phyloP scores from a whole-genome alignment of 2,329 filamentous ascomycete genomes.

The Penicillium vulpinum region DNA sequence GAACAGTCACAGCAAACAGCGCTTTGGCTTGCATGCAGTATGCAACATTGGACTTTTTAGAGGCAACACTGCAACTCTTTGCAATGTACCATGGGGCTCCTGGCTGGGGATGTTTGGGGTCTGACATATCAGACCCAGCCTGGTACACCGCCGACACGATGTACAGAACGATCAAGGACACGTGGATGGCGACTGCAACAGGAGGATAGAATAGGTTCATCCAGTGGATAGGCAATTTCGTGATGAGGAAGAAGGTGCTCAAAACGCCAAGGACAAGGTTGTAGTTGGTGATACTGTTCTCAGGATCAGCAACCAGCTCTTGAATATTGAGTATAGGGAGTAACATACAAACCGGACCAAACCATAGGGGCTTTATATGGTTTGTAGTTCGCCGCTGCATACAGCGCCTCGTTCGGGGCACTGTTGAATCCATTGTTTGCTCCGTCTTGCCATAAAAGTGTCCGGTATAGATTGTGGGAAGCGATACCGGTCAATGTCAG shows the following conservation, averaged over 20 bases:
- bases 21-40: slow-evolving; percentile 64
- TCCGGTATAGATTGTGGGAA: slow-evolving; percentile 61
- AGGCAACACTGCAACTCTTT: slow-evolving; percentile 58
- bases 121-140: slow-evolving; percentile 59
- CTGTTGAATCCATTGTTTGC: slow-evolving; percentile 64
- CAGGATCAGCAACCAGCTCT: neutral
- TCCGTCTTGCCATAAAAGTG: slow-evolving; percentile 63
- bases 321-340: neutral
- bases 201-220: slow-evolving; percentile 59
- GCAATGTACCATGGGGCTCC: slow-evolving; percentile 65
- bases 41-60: slow-evolving; percentile 44
- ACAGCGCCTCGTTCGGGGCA: slow-evolving; percentile 56
- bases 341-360: slow-evolving; percentile 61
- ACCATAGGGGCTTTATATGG: slow-evolving; percentile 56
- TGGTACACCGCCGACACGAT: slow-evolving; percentile 58
- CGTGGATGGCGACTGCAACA: slow-evolving; percentile 55
- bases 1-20: slow-evolving; percentile 56
- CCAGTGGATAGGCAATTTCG: slow-evolving; percentile 58
- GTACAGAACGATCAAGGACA: slow-evolving; percentile 54
- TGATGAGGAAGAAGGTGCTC: slow-evolving; percentile 61
- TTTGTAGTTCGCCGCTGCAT: slow-evolving; percentile 60
- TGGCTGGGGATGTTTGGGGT: slow-evolving; percentile 54
- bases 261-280: slow-evolving; percentile 63
- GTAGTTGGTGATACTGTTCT: slow-evolving; percentile 57
- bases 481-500: slow-evolving; percentile 64